Percentiles rank a stretch among this genome's conserved stretches.
These are phyloP conservation scores for Cryptococcus neoformans DNA, from an alignment of 1,284 basidiomycete species.

Conservation along the genomic window DNA sequence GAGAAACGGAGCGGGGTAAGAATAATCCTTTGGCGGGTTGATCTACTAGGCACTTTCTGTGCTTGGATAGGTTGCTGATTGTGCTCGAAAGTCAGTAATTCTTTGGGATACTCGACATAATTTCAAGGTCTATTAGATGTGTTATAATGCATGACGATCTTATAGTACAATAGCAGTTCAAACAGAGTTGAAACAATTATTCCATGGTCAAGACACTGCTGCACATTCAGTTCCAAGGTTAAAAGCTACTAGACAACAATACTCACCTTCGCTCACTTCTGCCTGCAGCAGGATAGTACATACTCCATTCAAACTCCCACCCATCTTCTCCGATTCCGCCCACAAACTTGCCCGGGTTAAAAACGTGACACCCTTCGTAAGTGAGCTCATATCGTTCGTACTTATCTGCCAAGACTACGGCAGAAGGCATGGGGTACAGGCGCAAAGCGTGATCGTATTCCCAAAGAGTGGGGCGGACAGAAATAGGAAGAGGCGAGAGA, in stretches of 20 bases:
- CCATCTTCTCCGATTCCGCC: constrained; percentile 39
- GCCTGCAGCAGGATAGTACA: constrained; percentile 66
- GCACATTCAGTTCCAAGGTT: neutral
- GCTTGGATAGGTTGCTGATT: neutral
- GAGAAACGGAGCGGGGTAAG: constrained; percentile 43
- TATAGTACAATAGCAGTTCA: neutral
- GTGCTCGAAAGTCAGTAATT: neutral
- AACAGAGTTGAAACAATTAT: neutral
- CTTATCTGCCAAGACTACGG: constrained; percentile 92
- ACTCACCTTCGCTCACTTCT: constrained; percentile 46
- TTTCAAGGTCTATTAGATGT: neutral
- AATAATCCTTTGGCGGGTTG: neutral
- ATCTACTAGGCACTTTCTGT: neutral
- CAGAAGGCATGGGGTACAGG: constrained; percentile 91
- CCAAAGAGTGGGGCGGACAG: constrained; percentile 80
- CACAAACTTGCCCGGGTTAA: constrained; percentile 92
- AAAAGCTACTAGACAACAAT: neutral
- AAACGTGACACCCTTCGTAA: constrained; percentile 97
- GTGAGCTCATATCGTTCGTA: constrained; percentile 96
- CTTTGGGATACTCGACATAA: constrained; percentile 1
- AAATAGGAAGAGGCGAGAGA: constrained; percentile 76
- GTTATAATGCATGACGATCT: constrained; percentile 2
- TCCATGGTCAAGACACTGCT: constrained; percentile 32
- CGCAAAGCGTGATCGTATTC: constrained; percentile 92
- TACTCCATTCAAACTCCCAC: constrained; percentile 72